These are phyloP conservation scores for Alopecurus myosuroides DNA, from an alignment of 176 grass and related monocot genomes.

Conservation along the genomic window DNA sequence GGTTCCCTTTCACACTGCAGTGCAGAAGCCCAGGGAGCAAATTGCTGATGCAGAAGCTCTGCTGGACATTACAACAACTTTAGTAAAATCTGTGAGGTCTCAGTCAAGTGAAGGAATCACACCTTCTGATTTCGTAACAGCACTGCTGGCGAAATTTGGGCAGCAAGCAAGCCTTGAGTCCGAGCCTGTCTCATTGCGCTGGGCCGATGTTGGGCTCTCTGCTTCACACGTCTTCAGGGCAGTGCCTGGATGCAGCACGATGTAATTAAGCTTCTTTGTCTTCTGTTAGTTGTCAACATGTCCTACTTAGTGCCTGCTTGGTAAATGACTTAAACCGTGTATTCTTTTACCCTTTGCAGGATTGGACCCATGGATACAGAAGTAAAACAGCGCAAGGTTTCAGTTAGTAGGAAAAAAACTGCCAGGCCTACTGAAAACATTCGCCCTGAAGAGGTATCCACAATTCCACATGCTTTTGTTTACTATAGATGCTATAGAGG, in stretches of 20 bases:
- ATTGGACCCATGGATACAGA: constrained; percentile 85
- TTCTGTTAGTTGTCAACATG: not conserved
- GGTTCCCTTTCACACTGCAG: constrained; percentile 27
- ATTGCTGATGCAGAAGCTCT: constrained; percentile 90
- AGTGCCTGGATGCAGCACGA: constrained; percentile 68
- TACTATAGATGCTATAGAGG: not conserved
- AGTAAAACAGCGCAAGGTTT: constrained; percentile 64
- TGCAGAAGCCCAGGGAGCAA: constrained; percentile 93
- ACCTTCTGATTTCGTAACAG: constrained; percentile 75
- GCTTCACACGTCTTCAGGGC: constrained; percentile 61
- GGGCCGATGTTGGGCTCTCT: constrained; percentile 55
- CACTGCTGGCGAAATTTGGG: constrained; percentile 66
- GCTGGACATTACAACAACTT: constrained; percentile 70
- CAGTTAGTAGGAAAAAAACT: constrained; percentile 38
- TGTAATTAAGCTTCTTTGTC: constrained; percentile 45
- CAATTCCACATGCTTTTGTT: constrained; percentile 22
- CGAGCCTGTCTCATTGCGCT: constrained; percentile 41
- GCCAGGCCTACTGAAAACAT: constrained; percentile 64
- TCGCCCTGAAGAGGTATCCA: constrained; percentile 72
- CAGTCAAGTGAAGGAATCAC: constrained; percentile 78
- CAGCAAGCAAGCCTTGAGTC: constrained; percentile 35
- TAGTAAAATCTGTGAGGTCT: constrained; percentile 79
- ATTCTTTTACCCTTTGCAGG: constrained; percentile 42
- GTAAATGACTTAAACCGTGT: not conserved
- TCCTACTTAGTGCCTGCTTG: not conserved